Evolutionary conservation across 1,284 basidiomycete species (phyloP).

Genomic region (Kwoniella shivajii): DNA sequence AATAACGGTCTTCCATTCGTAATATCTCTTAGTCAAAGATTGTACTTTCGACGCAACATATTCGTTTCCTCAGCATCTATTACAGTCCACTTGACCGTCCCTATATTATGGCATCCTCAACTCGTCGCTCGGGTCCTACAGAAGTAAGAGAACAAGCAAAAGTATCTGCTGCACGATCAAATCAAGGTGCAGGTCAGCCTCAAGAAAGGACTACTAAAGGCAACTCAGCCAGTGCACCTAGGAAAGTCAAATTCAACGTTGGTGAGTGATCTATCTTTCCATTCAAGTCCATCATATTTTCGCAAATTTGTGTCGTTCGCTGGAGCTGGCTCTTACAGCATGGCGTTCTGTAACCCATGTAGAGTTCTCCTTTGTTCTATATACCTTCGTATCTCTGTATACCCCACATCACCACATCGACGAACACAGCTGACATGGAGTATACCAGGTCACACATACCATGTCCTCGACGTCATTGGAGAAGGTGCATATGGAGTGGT

Average conservation of each 20-base stretch:
- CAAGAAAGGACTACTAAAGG: constrained; percentile 46
- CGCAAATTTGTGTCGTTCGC: too few species aligned
- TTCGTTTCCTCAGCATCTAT: too few species aligned
- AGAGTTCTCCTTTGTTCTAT: neutral
- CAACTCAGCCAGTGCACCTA: constrained; percentile 62
- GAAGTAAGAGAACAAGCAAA: neutral
- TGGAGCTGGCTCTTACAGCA: too few species aligned
- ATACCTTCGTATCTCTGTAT: too few species aligned
- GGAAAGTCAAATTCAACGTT: constrained; percentile 90
- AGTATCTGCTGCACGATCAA: neutral
- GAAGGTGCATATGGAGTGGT: constrained; percentile 80
- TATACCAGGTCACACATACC: constrained; percentile 69
- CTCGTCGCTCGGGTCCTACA: neutral
- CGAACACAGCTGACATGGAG: neutral
- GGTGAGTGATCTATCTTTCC: constrained; percentile 60
- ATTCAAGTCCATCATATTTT: neutral
- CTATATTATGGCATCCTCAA: neutral
- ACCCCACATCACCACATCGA: too few species aligned
- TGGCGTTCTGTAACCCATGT: too few species aligned
- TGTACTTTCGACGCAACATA: neutral
- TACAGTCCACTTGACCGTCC: neutral
- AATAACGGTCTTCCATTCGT: too few species aligned
- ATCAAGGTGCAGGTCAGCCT: constrained; percentile 4
- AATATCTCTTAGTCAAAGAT: too few species aligned
- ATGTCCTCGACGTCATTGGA: constrained; percentile 89